These are phyloP conservation scores for Arthrinium phaeospermum DNA, from an alignment of 2,329 filamentous ascomycete species.

Conservation along the genomic window DNA sequence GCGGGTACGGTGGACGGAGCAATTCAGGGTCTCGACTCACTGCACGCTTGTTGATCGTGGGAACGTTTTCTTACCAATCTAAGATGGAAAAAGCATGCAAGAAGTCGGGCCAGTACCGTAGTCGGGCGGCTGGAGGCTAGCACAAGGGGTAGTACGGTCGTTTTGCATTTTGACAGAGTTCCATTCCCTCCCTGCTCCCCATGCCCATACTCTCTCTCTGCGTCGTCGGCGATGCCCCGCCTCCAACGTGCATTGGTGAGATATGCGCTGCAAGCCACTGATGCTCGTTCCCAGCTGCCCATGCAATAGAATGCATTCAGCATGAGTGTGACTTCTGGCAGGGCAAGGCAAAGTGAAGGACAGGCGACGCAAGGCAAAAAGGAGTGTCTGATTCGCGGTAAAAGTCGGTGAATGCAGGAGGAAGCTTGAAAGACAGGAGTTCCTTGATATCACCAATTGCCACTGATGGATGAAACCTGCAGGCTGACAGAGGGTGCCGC, in stretches of 20 bases:
- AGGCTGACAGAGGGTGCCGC: neutral
- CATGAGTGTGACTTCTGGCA: neutral
- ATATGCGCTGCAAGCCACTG: constrained; percentile 16
- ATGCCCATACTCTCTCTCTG: neutral
- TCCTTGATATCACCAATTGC: constrained; percentile 10
- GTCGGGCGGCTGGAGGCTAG: neutral
- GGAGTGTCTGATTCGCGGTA: neutral
- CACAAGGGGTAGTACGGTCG: neutral
- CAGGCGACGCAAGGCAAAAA: constrained; percentile 10
- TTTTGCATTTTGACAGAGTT: neutral
- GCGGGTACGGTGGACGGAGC: neutral
- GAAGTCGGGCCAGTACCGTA: neutral
- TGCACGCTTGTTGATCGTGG: constrained; percentile 13
- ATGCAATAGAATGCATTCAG: constrained; percentile 3
- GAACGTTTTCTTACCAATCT: neutral
- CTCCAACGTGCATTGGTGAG: neutral
- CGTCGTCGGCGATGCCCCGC: constrained; percentile 6
- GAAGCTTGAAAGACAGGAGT: neutral
- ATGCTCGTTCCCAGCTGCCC: neutral
- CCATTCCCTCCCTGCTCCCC: neutral
- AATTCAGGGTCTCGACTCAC: constrained; percentile 13
- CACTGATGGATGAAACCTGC: constrained; percentile 5
- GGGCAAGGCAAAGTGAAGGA: constrained; percentile 12
- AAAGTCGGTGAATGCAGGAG: constrained; percentile 15
- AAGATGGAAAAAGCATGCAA: neutral